These are phyloP conservation scores for Talaromyces sp. DNA, from an alignment of 2,329 filamentous ascomycete genomes.

Conservation along the genomic window DNA sequence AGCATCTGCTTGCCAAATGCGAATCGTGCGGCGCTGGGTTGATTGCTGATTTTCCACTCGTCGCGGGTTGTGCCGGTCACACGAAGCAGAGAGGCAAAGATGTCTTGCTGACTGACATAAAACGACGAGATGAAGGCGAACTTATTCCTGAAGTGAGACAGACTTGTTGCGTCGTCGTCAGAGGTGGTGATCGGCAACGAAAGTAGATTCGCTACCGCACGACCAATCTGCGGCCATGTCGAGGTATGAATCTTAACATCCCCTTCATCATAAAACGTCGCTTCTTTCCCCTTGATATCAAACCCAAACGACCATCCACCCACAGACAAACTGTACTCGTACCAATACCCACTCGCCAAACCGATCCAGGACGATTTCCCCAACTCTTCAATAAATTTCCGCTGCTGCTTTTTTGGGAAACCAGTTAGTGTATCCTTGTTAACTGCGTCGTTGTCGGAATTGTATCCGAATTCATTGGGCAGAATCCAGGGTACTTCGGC, in stretches of 20 bases:
- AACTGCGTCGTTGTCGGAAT: constrained; percentile 29
- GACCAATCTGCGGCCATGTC: constrained; percentile 54
- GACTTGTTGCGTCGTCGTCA: constrained; percentile 20
- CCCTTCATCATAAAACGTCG: constrained; percentile 53
- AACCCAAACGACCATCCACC: constrained; percentile 43
- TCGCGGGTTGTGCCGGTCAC: constrained; percentile 53
- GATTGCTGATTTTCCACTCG: constrained; percentile 56
- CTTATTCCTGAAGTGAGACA: constrained; percentile 48
- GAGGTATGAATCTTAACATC: constrained; percentile 52
- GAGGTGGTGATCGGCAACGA: constrained; percentile 37
- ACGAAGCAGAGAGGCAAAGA: constrained; percentile 56
- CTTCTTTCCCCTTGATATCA: constrained; percentile 41
- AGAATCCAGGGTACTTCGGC: constrained; percentile 54
- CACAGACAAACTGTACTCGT: constrained; percentile 47
- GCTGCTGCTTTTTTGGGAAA: constrained; percentile 25
- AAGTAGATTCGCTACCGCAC: constrained; percentile 51
- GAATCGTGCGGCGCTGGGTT: constrained; percentile 47
- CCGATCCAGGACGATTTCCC: constrained; percentile 43
- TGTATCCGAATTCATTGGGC: constrained; percentile 46
- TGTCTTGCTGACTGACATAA: constrained; percentile 57
- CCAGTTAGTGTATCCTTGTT: constrained; percentile 33
- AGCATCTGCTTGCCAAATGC: constrained; percentile 41
- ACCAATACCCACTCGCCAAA: constrained; percentile 49
- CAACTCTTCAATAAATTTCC: constrained; percentile 32
- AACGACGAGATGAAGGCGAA: constrained; percentile 54